Evolutionary conservation across 768 basidiomycete species (phyloP).

Genomic region (Floccularia luteovirens): DNA sequence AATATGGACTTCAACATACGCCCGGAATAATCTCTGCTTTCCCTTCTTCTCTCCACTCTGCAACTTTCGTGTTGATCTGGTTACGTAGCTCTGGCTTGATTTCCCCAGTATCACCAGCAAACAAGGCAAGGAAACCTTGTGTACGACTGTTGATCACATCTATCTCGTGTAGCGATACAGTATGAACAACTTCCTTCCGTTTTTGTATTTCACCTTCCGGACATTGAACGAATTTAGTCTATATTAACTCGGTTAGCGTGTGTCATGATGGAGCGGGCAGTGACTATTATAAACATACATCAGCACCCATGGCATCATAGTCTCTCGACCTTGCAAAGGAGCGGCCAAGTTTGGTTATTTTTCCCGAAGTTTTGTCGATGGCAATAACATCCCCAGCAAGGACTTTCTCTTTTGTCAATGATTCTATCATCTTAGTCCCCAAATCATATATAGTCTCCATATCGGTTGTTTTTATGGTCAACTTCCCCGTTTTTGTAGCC

Average conservation of each 20-base stretch:
- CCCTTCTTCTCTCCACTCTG: conserved; percentile 97
- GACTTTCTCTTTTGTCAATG: conserved; percentile 94
- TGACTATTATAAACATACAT: conserved; percentile 49
- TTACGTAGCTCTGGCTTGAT: conserved; percentile 95
- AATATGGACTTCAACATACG: conserved; percentile 35
- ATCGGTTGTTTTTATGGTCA: conserved; percentile 97
- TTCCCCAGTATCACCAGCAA: conserved; percentile 95
- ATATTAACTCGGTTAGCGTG: conserved; percentile 6
- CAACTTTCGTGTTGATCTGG: conserved; percentile 95
- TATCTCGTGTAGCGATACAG: conserved; percentile 96
- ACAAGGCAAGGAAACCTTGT: conserved; percentile 95
- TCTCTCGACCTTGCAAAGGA: conserved; percentile 97
- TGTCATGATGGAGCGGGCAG: conserved; percentile 4
- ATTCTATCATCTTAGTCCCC: conserved; percentile 98
- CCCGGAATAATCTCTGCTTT: conserved; percentile 98
- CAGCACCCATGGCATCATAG: conserved; percentile 99
- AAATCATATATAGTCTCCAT: conserved; percentile 99
- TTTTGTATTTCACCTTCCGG: conserved; percentile 98
- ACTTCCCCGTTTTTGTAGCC: conserved; percentile 96
- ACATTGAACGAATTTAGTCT: conserved; percentile 98
- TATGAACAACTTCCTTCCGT: conserved; percentile 95
- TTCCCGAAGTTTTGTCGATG: conserved; percentile 97
- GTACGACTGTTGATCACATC: conserved; percentile 99
- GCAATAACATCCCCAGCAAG: conserved; percentile 90
- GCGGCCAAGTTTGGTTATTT: conserved; percentile 91